phyloP scores from a whole-genome alignment of 2,329 filamentous ascomycete species.

The Talaromyces piceae region DNA sequence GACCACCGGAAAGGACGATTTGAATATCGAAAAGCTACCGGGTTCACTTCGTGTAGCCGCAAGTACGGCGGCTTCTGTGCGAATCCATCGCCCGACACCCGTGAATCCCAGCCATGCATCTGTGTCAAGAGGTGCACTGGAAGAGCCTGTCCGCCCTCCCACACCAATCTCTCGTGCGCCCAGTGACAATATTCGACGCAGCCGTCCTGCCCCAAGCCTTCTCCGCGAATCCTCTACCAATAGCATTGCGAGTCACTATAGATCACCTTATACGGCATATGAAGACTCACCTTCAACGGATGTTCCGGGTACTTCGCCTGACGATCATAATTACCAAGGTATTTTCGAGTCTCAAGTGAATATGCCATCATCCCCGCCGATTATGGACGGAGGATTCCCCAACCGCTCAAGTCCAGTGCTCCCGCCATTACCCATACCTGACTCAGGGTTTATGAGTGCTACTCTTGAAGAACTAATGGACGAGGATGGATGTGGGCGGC shows the following conservation, averaged over 20 bases:
- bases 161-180: constrained; percentile 34
- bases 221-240: constrained; percentile 57
- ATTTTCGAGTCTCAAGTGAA: constrained; percentile 64
- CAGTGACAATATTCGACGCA: constrained; percentile 24
- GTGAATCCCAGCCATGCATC: constrained; percentile 30
- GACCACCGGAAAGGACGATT: constrained; percentile 60
- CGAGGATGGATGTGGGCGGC: constrained; percentile 42
- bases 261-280: constrained; percentile 34
- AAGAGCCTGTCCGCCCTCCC: constrained; percentile 41
- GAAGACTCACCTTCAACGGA: constrained; percentile 35
- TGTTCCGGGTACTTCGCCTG: constrained; percentile 42
- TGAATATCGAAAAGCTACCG: constrained; percentile 60
- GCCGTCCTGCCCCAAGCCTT: constrained; percentile 41
- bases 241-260: constrained; percentile 25
- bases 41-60: constrained; percentile 85
- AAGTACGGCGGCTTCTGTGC: constrained; percentile 80
- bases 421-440: constrained; percentile 52
- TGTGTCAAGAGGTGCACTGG: constrained; percentile 25
- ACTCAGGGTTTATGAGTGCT: constrained; percentile 84
- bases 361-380: constrained; percentile 83
- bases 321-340: constrained; percentile 43
- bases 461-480: constrained; percentile 62
- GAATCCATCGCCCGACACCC: constrained; percentile 68
- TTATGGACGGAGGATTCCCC: constrained; percentile 58
- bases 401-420: constrained; percentile 74